Base-by-base conservation (phyloP, 2,329 filamentous ascomycete genomes). In the Xylariomycetidae sp. region DNA sequence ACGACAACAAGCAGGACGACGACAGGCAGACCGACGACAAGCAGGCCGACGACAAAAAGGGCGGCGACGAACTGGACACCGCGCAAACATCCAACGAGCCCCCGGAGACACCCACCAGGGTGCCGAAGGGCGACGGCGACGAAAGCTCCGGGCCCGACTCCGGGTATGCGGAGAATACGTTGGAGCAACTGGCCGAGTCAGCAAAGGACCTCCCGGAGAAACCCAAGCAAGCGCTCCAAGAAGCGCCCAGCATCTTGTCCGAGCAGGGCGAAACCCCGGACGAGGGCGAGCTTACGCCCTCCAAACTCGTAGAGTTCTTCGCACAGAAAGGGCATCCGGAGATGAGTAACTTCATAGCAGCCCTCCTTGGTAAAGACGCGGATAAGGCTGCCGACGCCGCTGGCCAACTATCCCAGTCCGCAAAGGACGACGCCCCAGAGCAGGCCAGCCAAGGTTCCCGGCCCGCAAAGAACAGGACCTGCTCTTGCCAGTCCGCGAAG, bases 301-400 rank as follows among this genome's bases (percentile, higher is more conserved):
- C 31, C 26, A 45, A 50, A 25, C 33, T 53, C 27, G 50, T 48
- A 20, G 43, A 47, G 36, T 54, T 47, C 32, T 54, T 57, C 17
- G 25, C 32, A 26, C 50, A 55, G 8, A 37, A 47, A 10, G 54
- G 49, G 2, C 43, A 48, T 19, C 39, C 39, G 6, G 55, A 55
- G 37, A 55, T 58, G 53, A 50, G 49, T 26, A 32, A 33, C 18
- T 58, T 55, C 15, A 36, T 53, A 24, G 42, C 41, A 17, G 47
- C 49, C 9, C 40, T 57, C 7, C 14, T 42, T 6, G 43, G 42
- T 19, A 35, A 41, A 8, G 20, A 32, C 13, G 15, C 35, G 14
- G 31, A 38, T n/a, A 29, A 37, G 12, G 32, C 39, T 14, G 18
- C 31, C 13, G 30, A 34, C 6, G 23, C 38, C 12, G 31, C 28